phyloP scores from a whole-genome alignment of 1,284 basidiomycete species.

The Neolentinus lepideus region DNA sequence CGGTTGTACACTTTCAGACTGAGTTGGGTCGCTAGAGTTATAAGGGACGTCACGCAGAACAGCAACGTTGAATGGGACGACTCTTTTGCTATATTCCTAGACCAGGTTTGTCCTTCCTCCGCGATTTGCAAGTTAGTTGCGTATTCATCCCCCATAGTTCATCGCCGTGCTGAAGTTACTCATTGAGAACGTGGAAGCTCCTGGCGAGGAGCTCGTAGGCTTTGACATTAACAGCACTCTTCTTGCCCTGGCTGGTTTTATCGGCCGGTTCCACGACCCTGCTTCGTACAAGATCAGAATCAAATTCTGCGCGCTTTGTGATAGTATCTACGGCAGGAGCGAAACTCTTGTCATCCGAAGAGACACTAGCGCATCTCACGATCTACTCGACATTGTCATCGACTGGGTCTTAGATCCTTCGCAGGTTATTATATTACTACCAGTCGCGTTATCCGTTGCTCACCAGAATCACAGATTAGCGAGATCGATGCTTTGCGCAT shows the following conservation, averaged over 20 bases:
- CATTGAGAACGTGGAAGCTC: constrained; percentile 63
- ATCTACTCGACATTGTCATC: constrained; percentile 65
- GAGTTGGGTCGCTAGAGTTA: constrained; percentile 28
- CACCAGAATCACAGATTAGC: constrained; percentile 8
- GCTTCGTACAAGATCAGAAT: constrained; percentile 58
- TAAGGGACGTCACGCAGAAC: constrained; percentile 34
- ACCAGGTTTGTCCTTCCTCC: constrained; percentile 45
- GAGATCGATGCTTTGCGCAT: constrained; percentile 25
- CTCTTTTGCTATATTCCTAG: constrained; percentile 59
- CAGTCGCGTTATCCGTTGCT: background rate
- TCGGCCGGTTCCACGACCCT: constrained; percentile 53
- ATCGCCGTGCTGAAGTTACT: constrained; percentile 71
- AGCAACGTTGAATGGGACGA: constrained; percentile 44
- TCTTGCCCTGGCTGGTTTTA: constrained; percentile 56
- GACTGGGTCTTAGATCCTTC: constrained; percentile 64
- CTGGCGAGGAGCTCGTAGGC: constrained; percentile 47
- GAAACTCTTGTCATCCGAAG: constrained; percentile 60
- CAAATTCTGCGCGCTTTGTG: constrained; percentile 73
- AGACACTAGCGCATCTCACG: constrained; percentile 61
- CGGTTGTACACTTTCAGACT: background rate
- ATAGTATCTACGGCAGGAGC: constrained; percentile 55
- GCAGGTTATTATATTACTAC: constrained; percentile 28
- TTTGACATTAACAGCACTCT: constrained; percentile 69
- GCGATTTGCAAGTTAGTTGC: constrained; percentile 5
- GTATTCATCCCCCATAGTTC: constrained; percentile 33